Evolutionary conservation across 176 grass and related monocot species (phyloP), one percentile per base, ranked within the genome.

Genomic region (Triticum dicoccoides): DNA sequence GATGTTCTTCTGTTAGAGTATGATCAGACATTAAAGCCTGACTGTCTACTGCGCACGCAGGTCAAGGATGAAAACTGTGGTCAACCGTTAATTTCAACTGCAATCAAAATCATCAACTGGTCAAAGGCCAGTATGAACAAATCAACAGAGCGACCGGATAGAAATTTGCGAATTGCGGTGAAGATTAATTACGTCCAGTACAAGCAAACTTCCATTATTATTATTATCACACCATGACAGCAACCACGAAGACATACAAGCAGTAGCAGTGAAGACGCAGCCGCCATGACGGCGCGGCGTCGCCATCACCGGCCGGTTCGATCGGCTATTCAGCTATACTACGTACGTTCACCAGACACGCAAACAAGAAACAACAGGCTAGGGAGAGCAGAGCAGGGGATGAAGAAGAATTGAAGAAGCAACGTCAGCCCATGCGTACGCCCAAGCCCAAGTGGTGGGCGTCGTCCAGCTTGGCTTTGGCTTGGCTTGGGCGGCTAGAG

Each of bases 401-500:
- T 15, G 14, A 76, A 52, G 25, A 17, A 1, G 11, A 73, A 73
- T 30, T 30, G 7, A 47, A 29, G 71, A n/a, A 62, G 61, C 61
- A 62, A 20, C 73, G 14, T 76, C 73, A 76, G 73, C 73, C 73
- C 73, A 76, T 76, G 0, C 3, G 30, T 54, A 25, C 73, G 23
- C 8, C 38, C 21, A 23, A 70, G 3, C 0, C 25, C 25, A 25
- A 1, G 12, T 38, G 2, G 15, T 20, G 18, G 37, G 11, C 39
- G 71, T 41, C 52, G 52, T 8, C 52, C 52, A 20, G 52, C 52
- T 56, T 56, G 52, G 52, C 52, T 51, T 5, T 44, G 42, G 10
- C 42, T 44, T 44, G 47, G 42, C 45, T 4, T 1, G 13, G 49
- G 49, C 5, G 51, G 5, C 41, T 78, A 95, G 84, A 95, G 86